Percentiles rank a stretch among this genome's conserved stretches.
phyloP scores from a whole-genome alignment of 2,329 filamentous ascomycete species.

The Shiraia sp. region DNA sequence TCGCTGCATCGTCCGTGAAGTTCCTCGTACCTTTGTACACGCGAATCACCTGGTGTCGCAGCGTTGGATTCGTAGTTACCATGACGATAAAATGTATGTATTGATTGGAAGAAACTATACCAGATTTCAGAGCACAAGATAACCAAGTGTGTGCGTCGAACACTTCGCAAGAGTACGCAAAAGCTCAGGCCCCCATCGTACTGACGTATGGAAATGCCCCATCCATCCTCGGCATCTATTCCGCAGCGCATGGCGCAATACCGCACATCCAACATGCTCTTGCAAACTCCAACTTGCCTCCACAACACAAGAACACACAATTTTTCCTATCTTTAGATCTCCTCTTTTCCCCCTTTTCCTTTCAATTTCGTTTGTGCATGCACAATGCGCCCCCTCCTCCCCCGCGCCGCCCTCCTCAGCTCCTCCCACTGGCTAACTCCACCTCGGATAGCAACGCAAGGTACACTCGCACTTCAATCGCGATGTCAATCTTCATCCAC shows the following conservation, averaged over 20 bases:
- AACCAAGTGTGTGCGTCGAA: too few relatives aligned
- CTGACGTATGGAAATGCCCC: slow-evolving; percentile 1
- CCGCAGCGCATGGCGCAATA: too few relatives aligned
- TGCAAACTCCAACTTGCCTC: too few relatives aligned
- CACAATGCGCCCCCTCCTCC: background rate
- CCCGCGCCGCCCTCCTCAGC: slow-evolving; percentile 5
- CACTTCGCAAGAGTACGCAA: slow-evolving; percentile 1
- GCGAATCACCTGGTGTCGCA: slow-evolving; percentile 77
- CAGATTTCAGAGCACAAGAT: too few relatives aligned
- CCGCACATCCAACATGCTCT: background rate
- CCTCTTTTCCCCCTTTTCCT: too few relatives aligned
- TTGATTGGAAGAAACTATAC: too few relatives aligned
- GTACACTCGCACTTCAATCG: too few relatives aligned
- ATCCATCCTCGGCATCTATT: background rate
- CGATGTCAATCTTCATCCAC: too few relatives aligned
- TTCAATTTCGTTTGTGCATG: background rate
- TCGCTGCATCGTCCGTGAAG: background rate
- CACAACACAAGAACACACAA: too few relatives aligned
- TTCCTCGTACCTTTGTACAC: slow-evolving; percentile 77
- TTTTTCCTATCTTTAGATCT: too few relatives aligned
- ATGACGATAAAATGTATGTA: slow-evolving; percentile 13
- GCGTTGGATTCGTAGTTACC: slow-evolving; percentile 54
- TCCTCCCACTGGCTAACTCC: background rate
- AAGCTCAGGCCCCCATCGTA: background rate
- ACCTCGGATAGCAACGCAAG: slow-evolving; percentile 5